These are phyloP conservation scores for Catharanthus roseus DNA, from an alignment of 257 asterid genomes.

Conservation along the genomic window DNA sequence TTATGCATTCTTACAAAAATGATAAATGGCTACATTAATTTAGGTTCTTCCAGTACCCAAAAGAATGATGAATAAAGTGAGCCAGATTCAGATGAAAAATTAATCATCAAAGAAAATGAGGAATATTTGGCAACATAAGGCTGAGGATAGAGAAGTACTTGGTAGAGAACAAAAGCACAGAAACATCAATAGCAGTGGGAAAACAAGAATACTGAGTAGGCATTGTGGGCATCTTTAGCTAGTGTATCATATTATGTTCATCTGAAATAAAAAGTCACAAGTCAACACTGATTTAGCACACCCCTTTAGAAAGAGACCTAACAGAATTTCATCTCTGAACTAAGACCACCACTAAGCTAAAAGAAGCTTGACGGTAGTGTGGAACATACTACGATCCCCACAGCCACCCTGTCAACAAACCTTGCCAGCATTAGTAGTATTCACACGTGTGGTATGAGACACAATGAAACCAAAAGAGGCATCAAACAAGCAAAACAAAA, in stretches of 20 bases:
- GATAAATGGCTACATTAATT: not conserved
- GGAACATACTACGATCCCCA: not conserved
- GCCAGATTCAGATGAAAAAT: no score
- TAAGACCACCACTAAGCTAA: not conserved
- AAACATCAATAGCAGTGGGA: not conserved
- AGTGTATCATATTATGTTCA: slow-evolving; percentile 18
- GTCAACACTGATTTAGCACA: slow-evolving; percentile 5
- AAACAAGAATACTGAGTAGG: slow-evolving; percentile 3
- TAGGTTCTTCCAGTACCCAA: no score
- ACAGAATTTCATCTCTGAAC: not conserved
- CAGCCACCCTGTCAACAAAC: not conserved
- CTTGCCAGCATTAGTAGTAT: not conserved
- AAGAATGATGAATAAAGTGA: no score
- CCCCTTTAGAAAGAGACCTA: slow-evolving; percentile 7
- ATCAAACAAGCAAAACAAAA: not conserved
- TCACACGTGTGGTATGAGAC: no score
- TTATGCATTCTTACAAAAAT: not conserved
- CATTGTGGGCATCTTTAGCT: slow-evolving; percentile 17
- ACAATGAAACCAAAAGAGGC: slow-evolving; percentile 5
- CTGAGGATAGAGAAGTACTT: not conserved
- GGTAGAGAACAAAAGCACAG: not conserved
- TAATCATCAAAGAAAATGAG: not conserved
- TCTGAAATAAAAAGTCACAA: not conserved
- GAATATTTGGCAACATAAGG: not conserved
- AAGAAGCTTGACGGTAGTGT: no score